A percentile compares a stretch with the other conserved stretches of the same genome.
phyloP scores from a whole-genome alignment of 139 green algal species.

The Chlamydomonas incerta region DNA sequence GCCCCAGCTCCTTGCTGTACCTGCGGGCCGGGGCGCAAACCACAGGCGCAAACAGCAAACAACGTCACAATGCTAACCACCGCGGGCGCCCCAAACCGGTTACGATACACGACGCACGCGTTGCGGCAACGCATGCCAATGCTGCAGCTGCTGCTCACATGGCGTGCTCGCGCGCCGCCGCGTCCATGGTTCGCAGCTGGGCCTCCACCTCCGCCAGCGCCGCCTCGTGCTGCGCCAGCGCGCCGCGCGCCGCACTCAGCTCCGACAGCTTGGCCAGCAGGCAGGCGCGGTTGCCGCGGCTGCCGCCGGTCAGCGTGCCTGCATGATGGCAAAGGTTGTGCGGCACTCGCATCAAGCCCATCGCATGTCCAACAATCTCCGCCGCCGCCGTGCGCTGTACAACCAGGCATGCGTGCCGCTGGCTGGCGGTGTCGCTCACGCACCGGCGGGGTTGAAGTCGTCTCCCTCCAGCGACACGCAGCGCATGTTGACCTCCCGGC shows the following conservation, averaged over 20 bases:
- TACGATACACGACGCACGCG: no score
- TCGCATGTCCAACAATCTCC: no score
- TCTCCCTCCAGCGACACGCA: conserved; percentile 98
- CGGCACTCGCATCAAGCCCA: no score
- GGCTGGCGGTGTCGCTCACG: background rate
- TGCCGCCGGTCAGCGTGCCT: conserved; percentile 80
- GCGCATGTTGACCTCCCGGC: conserved; percentile 82
- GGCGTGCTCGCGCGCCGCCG: conserved; percentile 61
- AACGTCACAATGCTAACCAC: no score
- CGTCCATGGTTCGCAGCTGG: conserved; percentile 52
- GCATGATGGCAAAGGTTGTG: background rate
- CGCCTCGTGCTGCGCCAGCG: conserved; percentile 58
- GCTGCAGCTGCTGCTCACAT: conserved; percentile 53
- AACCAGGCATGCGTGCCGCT: no score
- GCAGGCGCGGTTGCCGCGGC: conserved; percentile 61
- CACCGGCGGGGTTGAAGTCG: conserved; percentile 91
- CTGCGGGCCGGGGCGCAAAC: conserved; percentile 35
- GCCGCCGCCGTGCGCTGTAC: no score
- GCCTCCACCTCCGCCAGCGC: conserved; percentile 51
- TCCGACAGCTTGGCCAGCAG: conserved; percentile 79
- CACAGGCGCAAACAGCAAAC: no score
- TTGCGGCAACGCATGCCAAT: no score
- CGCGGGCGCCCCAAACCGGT: no score
- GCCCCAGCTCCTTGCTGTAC: conserved; percentile 82
- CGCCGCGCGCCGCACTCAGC: conserved; percentile 70